Evolutionary conservation across 2,329 filamentous ascomycete genomes (phyloP).

Genomic region (Microcera coccophila): DNA sequence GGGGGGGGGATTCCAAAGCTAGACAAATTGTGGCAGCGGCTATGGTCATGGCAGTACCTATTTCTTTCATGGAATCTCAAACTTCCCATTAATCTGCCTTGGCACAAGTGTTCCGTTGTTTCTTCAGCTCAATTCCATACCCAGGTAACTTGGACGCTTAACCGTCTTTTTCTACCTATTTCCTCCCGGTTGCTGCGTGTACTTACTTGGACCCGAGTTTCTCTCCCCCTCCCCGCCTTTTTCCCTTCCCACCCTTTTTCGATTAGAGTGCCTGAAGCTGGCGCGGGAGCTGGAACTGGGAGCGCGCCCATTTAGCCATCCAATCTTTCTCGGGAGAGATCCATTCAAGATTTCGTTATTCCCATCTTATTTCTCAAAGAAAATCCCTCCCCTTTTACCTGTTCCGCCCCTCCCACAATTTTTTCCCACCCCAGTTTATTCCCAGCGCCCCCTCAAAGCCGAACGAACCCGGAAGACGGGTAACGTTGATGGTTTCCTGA

Average conservation of each 20-base stretch:
- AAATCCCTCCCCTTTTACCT: constrained; percentile 13
- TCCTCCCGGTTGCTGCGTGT: too few relatives aligned
- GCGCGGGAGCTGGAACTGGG: too few relatives aligned
- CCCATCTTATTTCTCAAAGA: constrained; percentile 5
- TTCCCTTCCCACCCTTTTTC: constrained; percentile 7
- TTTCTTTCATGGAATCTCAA: not conserved
- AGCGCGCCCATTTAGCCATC: too few relatives aligned
- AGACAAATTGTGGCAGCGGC: not conserved
- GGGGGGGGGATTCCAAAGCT: too few relatives aligned
- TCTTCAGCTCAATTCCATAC: not conserved
- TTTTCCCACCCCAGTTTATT: constrained; percentile 23
- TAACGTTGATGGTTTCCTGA: constrained; percentile 1
- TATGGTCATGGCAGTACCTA: not conserved
- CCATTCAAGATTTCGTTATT: not conserved
- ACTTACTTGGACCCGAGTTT: not conserved
- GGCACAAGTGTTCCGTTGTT: not conserved
- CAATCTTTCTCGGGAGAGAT: too few relatives aligned
- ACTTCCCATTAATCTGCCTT: too few relatives aligned
- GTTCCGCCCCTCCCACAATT: constrained; percentile 8
- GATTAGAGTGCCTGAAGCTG: not conserved
- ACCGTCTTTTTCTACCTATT: too few relatives aligned
- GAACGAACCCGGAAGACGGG: constrained; percentile 12
- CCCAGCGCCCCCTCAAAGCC: constrained; percentile 29
- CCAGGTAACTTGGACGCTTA: too few relatives aligned
- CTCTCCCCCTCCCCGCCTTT: not conserved